Percentiles rank a stretch among this genome's conserved stretches.
Conservation (phyloP, 169 alveolate species). For the Besnoitia besnoiti region DNA sequence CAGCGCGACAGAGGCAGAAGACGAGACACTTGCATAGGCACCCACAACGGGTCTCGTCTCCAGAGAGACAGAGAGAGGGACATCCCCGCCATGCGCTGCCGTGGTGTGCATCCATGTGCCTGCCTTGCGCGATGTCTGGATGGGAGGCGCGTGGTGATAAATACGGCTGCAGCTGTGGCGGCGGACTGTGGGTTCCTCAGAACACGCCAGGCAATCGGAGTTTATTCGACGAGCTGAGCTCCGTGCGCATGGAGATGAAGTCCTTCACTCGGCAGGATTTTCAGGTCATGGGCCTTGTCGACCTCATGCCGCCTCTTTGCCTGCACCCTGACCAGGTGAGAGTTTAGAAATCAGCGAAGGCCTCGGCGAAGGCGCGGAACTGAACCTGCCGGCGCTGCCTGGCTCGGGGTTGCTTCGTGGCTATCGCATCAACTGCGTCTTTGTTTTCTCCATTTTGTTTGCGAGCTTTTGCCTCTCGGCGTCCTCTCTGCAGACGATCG, state of each 20-base stretch:
- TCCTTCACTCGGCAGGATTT: constrained; percentile 7
- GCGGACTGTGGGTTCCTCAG: neutral
- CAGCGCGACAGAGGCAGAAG: too few relatives aligned
- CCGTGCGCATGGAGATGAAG: neutral
- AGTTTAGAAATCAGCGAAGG: neutral
- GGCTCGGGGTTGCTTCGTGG: neutral
- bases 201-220: neutral
- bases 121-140: neutral
- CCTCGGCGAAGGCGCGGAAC: too few relatives aligned
- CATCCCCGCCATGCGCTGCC: too few relatives aligned
- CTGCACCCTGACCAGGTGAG: constrained; percentile 19
- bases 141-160: neutral
- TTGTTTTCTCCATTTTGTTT: neutral
- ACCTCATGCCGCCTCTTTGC: constrained; percentile 40
- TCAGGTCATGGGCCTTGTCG: neutral
- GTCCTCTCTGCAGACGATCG: neutral
- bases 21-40: too few relatives aligned
- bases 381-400: too few relatives aligned
- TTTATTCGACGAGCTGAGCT: neutral
- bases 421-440: neutral
- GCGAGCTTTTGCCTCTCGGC: neutral
- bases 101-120: neutral
- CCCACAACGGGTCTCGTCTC: too few relatives aligned
- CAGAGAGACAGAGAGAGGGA: too few relatives aligned
- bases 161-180: neutral